phyloP scores from a whole-genome alignment of 2,329 filamentous ascomycete species.

The Aspergillus ustus region DNA sequence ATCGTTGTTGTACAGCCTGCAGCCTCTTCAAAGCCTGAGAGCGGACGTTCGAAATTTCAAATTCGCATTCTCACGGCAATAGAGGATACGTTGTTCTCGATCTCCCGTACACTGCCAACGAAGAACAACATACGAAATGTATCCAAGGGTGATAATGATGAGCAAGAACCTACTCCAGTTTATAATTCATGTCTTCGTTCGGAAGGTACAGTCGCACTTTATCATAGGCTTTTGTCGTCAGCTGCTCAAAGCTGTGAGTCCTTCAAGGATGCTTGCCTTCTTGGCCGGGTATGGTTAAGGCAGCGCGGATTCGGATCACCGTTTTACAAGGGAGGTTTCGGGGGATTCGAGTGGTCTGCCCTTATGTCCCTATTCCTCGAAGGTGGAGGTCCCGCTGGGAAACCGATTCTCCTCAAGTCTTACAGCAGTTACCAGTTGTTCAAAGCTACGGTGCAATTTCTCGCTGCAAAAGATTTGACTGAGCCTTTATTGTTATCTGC shows the following conservation, averaged over 20 bases:
- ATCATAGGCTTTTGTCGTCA: constrained; percentile 75
- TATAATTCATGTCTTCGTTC: constrained; percentile 87
- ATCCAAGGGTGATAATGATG: constrained; percentile 40
- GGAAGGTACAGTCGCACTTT: constrained; percentile 73
- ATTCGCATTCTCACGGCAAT: constrained; percentile 80
- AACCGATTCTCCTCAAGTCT: constrained; percentile 73
- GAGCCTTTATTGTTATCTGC: constrained; percentile 60
- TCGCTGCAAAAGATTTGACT: constrained; percentile 75
- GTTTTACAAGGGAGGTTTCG: constrained; percentile 80
- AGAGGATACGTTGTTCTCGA: constrained; percentile 70
- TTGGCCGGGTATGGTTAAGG: constrained; percentile 86
- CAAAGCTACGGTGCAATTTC: constrained; percentile 88
- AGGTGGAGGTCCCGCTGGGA: constrained; percentile 73
- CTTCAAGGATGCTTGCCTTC: constrained; percentile 81
- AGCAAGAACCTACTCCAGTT: constrained; percentile 70
- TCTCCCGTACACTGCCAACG: constrained; percentile 70
- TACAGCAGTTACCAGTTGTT: constrained; percentile 93
- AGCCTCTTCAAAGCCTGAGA: constrained; percentile 41
- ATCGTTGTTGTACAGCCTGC: constrained; percentile 57
- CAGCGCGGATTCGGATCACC: constrained; percentile 79
- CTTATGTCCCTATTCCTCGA: constrained; percentile 79
- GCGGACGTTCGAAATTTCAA: constrained; percentile 53
- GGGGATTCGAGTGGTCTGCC: constrained; percentile 88
- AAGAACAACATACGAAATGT: constrained; percentile 71
- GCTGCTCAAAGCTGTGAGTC: constrained; percentile 70